A percentile compares a stretch with the other conserved stretches of the same genome.
Conservation (phyloP, 139 green algal genomes). For the Chlorella sp. region DNA sequence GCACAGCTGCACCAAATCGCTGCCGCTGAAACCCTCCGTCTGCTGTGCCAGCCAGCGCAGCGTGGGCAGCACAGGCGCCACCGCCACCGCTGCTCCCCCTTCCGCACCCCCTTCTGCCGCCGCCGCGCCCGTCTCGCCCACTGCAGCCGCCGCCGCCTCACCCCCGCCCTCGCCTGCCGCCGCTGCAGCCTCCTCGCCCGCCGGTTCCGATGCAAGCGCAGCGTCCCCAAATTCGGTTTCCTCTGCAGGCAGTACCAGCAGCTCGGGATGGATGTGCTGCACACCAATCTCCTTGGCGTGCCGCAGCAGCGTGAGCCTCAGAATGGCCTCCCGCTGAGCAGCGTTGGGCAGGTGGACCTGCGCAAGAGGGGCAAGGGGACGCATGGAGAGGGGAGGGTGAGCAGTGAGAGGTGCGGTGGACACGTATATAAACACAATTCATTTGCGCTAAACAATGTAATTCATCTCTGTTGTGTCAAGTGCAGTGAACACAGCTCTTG, state of each 20-base stretch:
- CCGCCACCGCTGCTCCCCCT: not conserved
- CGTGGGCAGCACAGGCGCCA: not conserved
- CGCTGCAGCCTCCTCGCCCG: not conserved
- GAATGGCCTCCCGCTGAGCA: slow-evolving; percentile 70
- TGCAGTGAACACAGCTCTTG: too few relatives aligned
- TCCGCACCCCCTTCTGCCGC: not conserved
- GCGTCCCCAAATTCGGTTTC: not conserved
- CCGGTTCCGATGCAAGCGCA: not conserved
- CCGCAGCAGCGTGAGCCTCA: slow-evolving; percentile 58
- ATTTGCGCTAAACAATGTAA: too few relatives aligned
- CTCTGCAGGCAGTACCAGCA: slow-evolving; percentile 3
- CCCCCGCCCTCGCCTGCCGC: not conserved
- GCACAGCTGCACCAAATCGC: slow-evolving; percentile 85
- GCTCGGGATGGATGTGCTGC: slow-evolving; percentile 24
- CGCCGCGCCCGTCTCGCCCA: not conserved
- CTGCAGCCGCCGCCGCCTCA: not conserved
- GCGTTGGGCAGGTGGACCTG: slow-evolving; percentile 73
- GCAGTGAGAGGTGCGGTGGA: too few relatives aligned
- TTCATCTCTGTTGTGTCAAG: too few relatives aligned
- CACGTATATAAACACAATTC: too few relatives aligned
- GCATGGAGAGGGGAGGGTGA: not conserved
- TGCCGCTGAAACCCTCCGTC: slow-evolving; percentile 82
- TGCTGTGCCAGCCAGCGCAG: slow-evolving; percentile 57
- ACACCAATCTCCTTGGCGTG: slow-evolving; percentile 39
- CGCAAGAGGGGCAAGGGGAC: not conserved